Evolutionary conservation across 129 eudicot species (phyloP), one percentile per base, ranked within the genome.

Genomic region (Pulicaria dysenterica): DNA sequence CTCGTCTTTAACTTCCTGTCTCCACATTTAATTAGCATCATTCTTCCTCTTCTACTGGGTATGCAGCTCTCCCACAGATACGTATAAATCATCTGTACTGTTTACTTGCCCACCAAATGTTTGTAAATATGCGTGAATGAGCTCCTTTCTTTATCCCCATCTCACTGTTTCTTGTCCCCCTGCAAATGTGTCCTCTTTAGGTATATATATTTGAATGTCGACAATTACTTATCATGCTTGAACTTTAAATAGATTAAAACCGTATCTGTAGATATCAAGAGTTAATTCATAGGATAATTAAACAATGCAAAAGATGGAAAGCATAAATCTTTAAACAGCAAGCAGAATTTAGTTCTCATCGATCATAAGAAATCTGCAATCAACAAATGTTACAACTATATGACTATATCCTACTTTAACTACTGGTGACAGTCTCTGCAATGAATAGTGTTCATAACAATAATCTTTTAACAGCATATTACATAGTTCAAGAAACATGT

Each of bases 1-100:
- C 74, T 66, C 83, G 10, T 9, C 51, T 8, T 56, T 63, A 78
- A 79, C 44, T 24, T 53, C 16, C 72, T 72, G 61, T 58, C 62
- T 15, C 73, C 19, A 15, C 40, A 40, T 16, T 55, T 2, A 16
- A 31, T 24, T 72, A 63, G 63, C 36, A 31, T 0, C 53, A 13
- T 37, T 61, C 11, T 45, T 73, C 58, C 10, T 73, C 74, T 40
- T 68, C 58, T 39, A 60, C 42, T 13, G 38, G 64, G 77, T 78
- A 77, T 49, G 64, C 31, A 16, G n/a, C 48, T 46, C 49, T 53
- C 31, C 24, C 37, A 42, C 46, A 8, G 9, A 58, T 64, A 75
- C 50, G 34, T 36, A 6, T 10, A 66, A 19, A 43, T 14, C 64
- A 17, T 12, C 4, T 14, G 48, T 40, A 45, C 13, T 38, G 5